Percentiles rank a stretch among this genome's conserved stretches.
Conservation (phyloP, 1,139 yeast genomes). For the Debaryomyces udenii region DNA sequence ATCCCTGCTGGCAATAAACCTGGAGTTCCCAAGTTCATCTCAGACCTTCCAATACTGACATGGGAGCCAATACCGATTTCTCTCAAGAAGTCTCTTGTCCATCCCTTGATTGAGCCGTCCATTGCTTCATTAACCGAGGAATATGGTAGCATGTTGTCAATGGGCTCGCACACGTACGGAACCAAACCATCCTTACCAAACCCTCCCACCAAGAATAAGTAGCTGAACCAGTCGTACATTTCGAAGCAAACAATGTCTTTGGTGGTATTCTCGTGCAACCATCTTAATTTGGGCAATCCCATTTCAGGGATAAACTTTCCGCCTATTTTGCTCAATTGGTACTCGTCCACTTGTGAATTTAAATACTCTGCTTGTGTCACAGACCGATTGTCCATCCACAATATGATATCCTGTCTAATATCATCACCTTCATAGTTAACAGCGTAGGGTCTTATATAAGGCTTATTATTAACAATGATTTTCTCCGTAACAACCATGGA, state of each 20-base stretch:
- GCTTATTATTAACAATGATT: slow-evolving; percentile 12
- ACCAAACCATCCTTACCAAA: slow-evolving; percentile 15
- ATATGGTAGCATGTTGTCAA: slow-evolving; percentile 3
- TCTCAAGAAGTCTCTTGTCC: slow-evolving; percentile 35
- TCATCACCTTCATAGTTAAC: slow-evolving; percentile 18
- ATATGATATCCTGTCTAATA: slow-evolving; percentile 42
- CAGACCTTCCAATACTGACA: slow-evolving; percentile 22
- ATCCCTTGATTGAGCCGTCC: slow-evolving; percentile 63
- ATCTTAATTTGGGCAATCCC: slow-evolving; percentile 55
- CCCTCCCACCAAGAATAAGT: slow-evolving; percentile 35
- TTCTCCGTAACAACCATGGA: slow-evolving; percentile 49
- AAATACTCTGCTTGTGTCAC: slow-evolving; percentile 33
- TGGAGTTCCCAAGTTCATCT: slow-evolving; percentile 6
- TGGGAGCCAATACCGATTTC: slow-evolving; percentile 18
- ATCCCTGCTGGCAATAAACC: slow-evolving; percentile 22
- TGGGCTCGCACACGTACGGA: slow-evolving; percentile 12
- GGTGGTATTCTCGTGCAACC: slow-evolving; percentile 31
- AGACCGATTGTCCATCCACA: slow-evolving; percentile 65
- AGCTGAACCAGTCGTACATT: slow-evolving; percentile 53
- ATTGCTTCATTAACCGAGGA: slow-evolving; percentile 28
- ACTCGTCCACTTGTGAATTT: slow-evolving; percentile 24
- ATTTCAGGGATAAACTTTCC: slow-evolving; percentile 57
- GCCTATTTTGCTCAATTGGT: slow-evolving; percentile 34
- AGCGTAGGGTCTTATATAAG: slow-evolving; percentile 31
- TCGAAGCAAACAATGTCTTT: slow-evolving; percentile 47